Conservation (phyloP, 306 rosid species). For the Malus fusca region DNA sequence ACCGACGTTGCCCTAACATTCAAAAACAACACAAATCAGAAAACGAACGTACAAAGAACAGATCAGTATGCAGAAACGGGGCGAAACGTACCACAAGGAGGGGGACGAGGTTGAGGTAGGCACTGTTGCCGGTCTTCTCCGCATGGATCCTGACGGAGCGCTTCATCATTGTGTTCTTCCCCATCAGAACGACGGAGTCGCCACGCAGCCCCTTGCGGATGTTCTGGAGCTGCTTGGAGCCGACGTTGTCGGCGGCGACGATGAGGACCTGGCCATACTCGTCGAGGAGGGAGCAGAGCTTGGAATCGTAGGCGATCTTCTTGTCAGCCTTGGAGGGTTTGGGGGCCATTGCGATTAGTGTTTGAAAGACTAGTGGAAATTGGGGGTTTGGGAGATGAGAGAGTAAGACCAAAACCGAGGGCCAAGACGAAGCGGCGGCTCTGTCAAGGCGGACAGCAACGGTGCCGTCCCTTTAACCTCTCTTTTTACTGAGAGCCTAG, state of each 20-base stretch:
- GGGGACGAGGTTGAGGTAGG: conserved; percentile 63
- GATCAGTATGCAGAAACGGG: background rate
- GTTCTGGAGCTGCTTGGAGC: conserved; percentile 81
- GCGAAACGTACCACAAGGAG: conserved; percentile 51
- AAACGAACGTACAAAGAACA: background rate
- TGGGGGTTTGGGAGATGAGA: background rate
- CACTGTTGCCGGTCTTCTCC: conserved; percentile 61
- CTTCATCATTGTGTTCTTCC: conserved; percentile 99
- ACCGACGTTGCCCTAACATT: conserved; percentile 72
- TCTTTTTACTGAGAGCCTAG: background rate
- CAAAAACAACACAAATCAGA: background rate
- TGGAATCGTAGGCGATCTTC: conserved; percentile 63
- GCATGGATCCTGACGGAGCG: conserved; percentile 60
- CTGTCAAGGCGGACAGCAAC: conserved; percentile 71
- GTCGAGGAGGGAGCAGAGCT: conserved; percentile 66
- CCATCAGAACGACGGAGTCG: conserved; percentile 82
- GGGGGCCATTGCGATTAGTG: background rate
- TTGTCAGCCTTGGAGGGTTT: conserved; percentile 76
- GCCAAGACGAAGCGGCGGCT: conserved; percentile 54
- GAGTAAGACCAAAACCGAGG: conserved; percentile 43
- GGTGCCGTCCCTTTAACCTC: conserved; percentile 71
- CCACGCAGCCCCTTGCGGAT: conserved; percentile 80
- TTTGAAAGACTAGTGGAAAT: background rate
- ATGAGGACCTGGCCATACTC: conserved; percentile 65
- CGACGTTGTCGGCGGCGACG: conserved; percentile 86